Evolutionary conservation across 1,139 yeast genomes (phyloP), one percentile per base, ranked within the genome.

Genomic region (Martiniozyma asiatica): DNA sequence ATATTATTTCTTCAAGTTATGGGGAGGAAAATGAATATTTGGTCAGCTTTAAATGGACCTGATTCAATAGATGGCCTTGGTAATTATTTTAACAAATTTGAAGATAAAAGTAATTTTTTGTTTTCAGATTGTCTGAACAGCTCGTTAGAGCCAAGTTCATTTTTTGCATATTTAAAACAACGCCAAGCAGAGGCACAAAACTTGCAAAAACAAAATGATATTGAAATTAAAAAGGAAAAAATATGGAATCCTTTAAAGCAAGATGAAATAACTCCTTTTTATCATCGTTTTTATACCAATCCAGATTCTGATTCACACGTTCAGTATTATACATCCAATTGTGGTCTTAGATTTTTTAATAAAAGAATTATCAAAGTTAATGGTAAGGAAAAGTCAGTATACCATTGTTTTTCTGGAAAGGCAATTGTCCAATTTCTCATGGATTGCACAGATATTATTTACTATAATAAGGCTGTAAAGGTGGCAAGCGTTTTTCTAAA

Each of bases 271-370:
- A 29, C 2, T 25, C 94, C 94, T 0, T 75, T 77, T 40, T 69
- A 73, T 32, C 94, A 81, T 47, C 64, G 72, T 28, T 82, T 69
- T 47, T 84, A 82, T 53, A 75, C 89, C 8, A 85, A 87, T 43
- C 97, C 97, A 0, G 92, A 80, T 47, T 80, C 94, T 0, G 92
- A 80, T 39, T 63, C 94, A 0, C 79, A 76, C 45, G 52, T 70
- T 9, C 96, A 87, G 48, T 85, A 85, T 48, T 85, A 76, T 45
- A 72, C 68, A 2, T 71, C 89, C 0, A 44, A 59, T n/a, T 55
- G 55, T 4, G 95, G 95, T 1, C 65, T 82, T 2, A 56, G 94
- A 16, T 46, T 81, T 3, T 68, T 68, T 40, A 49, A 59, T 26
- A 50, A 65, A 23, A 63, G 62, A 32, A 38, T 41, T 0, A 58